Base-by-base conservation (phyloP, 305 asterid genomes). In the Solanum chacoense region DNA sequence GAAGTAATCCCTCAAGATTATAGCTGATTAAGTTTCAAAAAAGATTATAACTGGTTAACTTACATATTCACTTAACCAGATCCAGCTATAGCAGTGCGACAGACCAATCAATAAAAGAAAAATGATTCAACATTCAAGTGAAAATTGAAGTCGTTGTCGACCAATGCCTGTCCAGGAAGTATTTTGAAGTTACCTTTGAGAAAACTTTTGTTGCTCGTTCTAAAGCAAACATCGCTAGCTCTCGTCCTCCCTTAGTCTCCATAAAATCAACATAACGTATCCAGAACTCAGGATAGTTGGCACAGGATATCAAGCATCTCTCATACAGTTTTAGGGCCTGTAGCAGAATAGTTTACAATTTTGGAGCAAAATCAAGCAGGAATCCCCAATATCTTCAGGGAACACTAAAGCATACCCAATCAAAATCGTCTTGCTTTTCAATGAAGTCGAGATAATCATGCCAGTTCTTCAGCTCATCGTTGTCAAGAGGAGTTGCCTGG, bases 241-340 rank as follows among this genome's bases (percentile, higher is more conserved):
- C 98, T 67, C 94, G 94, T 45, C 98, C 99, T 83, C 98, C 95
- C 89, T 90, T 93, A 88, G 95, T 89, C 91, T 97, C 97, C 92
- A 97, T 91, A 90, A 93, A 96, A 77, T 95, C 95, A 91, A 94
- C 98, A 89, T 96, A 97, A 42, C 98, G 98, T 93, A 94, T 92
- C 98, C 99, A 96, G 92, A 94, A 96, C 89, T 97, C 99, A 73
- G 98, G 96, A 89, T 94, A 96, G 91, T 91, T 91, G 65, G 99
- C 98, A 90, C 99, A 97, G 40, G 98, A 93, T 88, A 97, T 94
- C 94, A 97, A 94, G 93, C 99, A 97, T 92, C 98, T 94, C 90
- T 97, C 99, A 65, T 94, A 97, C 88, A 97, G 93, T 89, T 94
- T 94, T 89, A 94, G 91, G 40, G 95, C 95, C 99, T 97, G 96